These are phyloP conservation scores for Uronychia setigera DNA, from an alignment of 73 alveolate genomes.

Conservation along the genomic window DNA sequence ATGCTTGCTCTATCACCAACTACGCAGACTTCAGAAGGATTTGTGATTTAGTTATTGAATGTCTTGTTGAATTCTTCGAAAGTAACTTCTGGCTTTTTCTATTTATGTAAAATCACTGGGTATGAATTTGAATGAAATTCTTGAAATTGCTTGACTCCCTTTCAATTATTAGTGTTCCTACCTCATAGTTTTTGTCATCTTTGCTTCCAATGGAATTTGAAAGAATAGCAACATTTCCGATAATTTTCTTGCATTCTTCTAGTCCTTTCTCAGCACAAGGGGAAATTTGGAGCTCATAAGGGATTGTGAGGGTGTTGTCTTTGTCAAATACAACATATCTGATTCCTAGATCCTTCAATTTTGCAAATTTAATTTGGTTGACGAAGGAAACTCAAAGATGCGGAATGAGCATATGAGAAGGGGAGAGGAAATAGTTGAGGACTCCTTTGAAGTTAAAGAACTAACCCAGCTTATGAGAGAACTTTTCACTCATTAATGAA, in stretches of 20 bases:
- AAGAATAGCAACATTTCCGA: conserved; percentile 51
- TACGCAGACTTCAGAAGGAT: background rate
- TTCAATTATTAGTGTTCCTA: conserved; percentile 21
- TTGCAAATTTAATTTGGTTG: background rate
- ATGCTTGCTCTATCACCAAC: background rate
- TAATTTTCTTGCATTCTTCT: conserved; percentile 24
- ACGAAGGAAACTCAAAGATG: too few species aligned
- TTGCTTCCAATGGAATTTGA: conserved; percentile 64
- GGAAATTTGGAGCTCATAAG: conserved; percentile 39
- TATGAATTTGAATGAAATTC: background rate
- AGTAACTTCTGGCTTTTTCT: background rate
- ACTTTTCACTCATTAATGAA: background rate
- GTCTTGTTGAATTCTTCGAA: background rate
- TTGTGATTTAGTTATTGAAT: background rate
- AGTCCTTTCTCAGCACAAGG: conserved; percentile 9
- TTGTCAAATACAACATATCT: conserved; percentile 65
- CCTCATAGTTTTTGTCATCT: conserved; percentile 56
- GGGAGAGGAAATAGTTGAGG: background rate
- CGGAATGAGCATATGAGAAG: background rate
- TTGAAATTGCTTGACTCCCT: background rate
- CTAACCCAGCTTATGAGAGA: background rate
- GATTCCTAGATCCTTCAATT: conserved; percentile 30
- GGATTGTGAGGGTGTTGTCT: conserved; percentile 66
- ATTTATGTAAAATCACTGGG: background rate
- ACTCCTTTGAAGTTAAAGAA: background rate